Percentiles rank a stretch among this genome's conserved stretches.
Evolutionary conservation across 495 filamentous ascomycete species (phyloP).

Genomic region (Penicillium argentinense): DNA sequence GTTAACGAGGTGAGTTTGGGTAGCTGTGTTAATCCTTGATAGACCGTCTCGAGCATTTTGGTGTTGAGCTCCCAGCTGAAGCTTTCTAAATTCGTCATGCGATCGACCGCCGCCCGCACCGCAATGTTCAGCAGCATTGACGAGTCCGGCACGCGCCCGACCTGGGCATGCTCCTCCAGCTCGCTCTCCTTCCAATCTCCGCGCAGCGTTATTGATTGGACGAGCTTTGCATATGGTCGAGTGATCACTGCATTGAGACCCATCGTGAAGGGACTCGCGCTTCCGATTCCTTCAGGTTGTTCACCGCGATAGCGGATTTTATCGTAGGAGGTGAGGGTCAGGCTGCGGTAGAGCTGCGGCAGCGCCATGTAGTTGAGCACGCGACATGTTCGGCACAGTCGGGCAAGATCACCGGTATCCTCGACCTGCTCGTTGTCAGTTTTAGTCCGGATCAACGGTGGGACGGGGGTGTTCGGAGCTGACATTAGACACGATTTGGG

Average conservation of each 20-base stretch:
- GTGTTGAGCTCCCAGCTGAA: slow-evolving; percentile 66
- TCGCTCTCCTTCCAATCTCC: slow-evolving; percentile 60
- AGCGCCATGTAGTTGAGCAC: slow-evolving; percentile 66
- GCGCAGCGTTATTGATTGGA: slow-evolving; percentile 52
- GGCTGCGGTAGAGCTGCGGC: slow-evolving; percentile 57
- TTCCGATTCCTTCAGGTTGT: slow-evolving; percentile 59
- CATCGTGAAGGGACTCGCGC: slow-evolving; percentile 62
- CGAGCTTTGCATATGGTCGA: slow-evolving; percentile 49
- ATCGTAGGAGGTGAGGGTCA: slow-evolving; percentile 59
- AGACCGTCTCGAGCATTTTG: slow-evolving; percentile 61
- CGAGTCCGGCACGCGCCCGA: slow-evolving; percentile 60
- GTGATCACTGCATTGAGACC: slow-evolving; percentile 62
- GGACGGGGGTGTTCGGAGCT: slow-evolving; percentile 17
- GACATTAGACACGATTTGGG: slow-evolving; percentile 54
- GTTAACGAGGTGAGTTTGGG: slow-evolving; percentile 54
- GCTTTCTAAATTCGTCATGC: slow-evolving; percentile 53
- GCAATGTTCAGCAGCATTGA: slow-evolving; percentile 64
- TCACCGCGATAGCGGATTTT: slow-evolving; percentile 60
- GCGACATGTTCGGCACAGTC: slow-evolving; percentile 59
- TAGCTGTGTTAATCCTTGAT: slow-evolving; percentile 51
- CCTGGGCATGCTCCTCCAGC: slow-evolving; percentile 54
- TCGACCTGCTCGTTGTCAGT: slow-evolving; percentile 41
- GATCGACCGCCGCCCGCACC: slow-evolving; percentile 58
- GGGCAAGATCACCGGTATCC: slow-evolving; percentile 55
- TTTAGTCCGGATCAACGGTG: slow-evolving; percentile 4